These are phyloP conservation scores for Mentha longifolia DNA, from an alignment of 257 asterid genomes.

Conservation along the genomic window DNA sequence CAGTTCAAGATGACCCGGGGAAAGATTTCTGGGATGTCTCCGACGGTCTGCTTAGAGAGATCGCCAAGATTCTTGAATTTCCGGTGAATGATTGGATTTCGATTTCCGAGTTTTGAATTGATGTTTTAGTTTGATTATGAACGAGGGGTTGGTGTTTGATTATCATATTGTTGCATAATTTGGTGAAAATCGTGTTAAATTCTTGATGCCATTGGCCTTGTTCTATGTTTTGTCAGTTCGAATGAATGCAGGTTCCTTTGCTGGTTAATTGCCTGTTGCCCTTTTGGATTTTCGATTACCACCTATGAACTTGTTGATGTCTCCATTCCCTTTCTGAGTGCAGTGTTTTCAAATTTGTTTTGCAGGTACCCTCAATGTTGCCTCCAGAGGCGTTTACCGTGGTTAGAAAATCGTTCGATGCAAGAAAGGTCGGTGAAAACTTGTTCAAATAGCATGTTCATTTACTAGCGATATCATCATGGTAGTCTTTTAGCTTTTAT, in stretches of 20 bases:
- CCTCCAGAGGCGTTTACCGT: conserved; percentile 87
- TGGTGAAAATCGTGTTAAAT: background rate
- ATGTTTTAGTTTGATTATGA: conserved; percentile 16
- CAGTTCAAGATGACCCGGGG: conserved; percentile 87
- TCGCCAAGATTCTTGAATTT: conserved; percentile 83
- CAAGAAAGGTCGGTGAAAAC: conserved; percentile 75
- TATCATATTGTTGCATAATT: conserved; percentile 14
- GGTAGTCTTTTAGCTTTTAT: conserved; percentile 1
- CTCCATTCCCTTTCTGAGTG: conserved; percentile 14
- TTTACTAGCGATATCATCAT: background rate
- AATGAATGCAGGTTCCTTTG: background rate
- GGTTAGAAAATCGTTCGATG: conserved; percentile 92
- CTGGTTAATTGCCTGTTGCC: background rate
- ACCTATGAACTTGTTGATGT: background rate
- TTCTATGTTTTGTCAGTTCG: background rate
- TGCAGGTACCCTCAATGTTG: conserved; percentile 94
- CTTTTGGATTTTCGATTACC: background rate
- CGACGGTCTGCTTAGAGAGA: conserved; percentile 66
- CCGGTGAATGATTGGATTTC: conserved; percentile 59
- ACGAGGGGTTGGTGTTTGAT: conserved; percentile 10
- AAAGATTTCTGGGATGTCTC: conserved; percentile 79
- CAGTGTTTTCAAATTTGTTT: conserved; percentile 20
- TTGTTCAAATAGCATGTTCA: background rate
- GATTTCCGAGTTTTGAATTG: background rate
- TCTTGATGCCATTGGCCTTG: conserved; percentile 1